Percentiles rank a stretch among this genome's conserved stretches.
phyloP scores from a whole-genome alignment of 441 rosid genomes.

The Syzygium malaccense region DNA sequence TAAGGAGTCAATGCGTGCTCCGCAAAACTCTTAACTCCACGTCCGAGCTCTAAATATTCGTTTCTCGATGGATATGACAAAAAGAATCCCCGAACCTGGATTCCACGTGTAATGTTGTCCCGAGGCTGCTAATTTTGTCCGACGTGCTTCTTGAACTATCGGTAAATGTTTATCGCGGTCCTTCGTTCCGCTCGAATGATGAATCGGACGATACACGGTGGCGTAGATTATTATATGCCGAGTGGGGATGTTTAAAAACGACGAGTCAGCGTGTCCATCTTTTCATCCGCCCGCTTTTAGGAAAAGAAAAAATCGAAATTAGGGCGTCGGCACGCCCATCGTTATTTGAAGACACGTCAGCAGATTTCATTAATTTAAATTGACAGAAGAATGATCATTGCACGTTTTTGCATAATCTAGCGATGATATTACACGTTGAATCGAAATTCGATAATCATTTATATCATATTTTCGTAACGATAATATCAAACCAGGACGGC shows the following conservation, averaged over 20 bases:
- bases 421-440: fast-evolving
- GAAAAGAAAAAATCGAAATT: too few species aligned
- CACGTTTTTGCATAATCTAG: too few species aligned
- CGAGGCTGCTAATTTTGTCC: too few species aligned
- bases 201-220: not conserved
- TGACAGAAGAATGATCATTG: fast-evolving
- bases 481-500: too few species aligned
- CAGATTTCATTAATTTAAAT: too few species aligned
- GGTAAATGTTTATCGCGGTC: too few species aligned
- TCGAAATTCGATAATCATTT: fast-evolving
- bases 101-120: not conserved
- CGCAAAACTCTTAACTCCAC: not conserved
- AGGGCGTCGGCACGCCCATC: not conserved
- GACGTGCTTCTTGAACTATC: too few species aligned
- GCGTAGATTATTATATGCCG: too few species aligned
- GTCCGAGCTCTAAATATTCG: too few species aligned
- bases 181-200: not conserved
- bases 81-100: not conserved
- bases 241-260: not conserved
- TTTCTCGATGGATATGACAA: too few species aligned
- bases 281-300: not conserved
- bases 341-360: not conserved
- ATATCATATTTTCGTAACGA: fast-evolving
- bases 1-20: not conserved
- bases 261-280: too few species aligned